Base-by-base conservation (phyloP, 176 grass and related monocot species). In the Hordeum marinum region DNA sequence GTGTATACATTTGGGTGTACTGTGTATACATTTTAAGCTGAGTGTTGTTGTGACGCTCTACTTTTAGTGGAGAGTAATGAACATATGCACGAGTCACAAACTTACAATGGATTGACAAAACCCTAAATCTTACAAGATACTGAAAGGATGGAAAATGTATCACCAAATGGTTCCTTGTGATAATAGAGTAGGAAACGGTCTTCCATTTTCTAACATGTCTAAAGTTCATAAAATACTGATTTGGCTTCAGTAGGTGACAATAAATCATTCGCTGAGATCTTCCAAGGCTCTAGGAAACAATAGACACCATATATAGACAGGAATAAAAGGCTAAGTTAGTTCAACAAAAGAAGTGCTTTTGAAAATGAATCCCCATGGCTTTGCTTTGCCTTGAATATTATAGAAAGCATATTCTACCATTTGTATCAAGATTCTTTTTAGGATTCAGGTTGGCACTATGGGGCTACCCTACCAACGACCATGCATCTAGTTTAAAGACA, bases 11-110 rank as follows among this genome's bases (percentile, higher is more conserved):
- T 66, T 80, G 36, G 46, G 9, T 39, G 32, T 84, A 58, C 29
- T 61, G 77, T 81, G 62, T 75, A 81, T 36, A 85, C 32, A 20
- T 24, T 83, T 75, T 60, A 5, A 43, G 61, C n/a, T 11, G 20
- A 23, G 57, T 60, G 57, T 3, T 4, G 57, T 11, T 60, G n/a
- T 10, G 21, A 24, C 0, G 57, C 20, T 60, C 0, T 11, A 48
- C 10, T 73, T 73, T 36, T 0, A 75, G 45, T 68, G 18, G 52
- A 55, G 39, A 23, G 57, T 24, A 24, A 60, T 60, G 0, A 65
- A 29, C 35, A 66, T 80, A 9, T 34, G 10, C 66, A 10, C 8
- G 3, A 46, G 8, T 66, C 4, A 29, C 40, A 66, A 3, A 27
- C 11, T 80, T 48, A 4, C 17, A 66, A 21, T 18, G 39, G 37